Percentiles rank a stretch among this genome's conserved stretches.
Evolutionary conservation across 495 filamentous ascomycete species (phyloP).

Genomic region (Platismatia glauca): DNA sequence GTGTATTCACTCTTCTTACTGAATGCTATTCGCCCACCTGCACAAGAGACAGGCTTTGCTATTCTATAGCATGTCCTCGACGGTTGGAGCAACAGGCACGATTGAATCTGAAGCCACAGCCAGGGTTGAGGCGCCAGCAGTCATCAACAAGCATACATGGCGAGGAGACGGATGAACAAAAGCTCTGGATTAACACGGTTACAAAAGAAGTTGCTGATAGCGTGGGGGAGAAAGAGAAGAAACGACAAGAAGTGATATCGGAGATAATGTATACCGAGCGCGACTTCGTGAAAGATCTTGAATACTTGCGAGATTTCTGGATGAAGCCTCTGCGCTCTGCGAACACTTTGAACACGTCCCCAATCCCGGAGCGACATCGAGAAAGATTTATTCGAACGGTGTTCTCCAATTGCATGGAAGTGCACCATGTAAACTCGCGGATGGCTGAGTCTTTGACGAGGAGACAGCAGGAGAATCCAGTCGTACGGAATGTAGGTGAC

Average conservation of each 20-base stretch:
- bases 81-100: slow-evolving; percentile 90
- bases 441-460: slow-evolving; percentile 82
- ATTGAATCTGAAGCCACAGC: slow-evolving; percentile 83
- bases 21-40: slow-evolving; percentile 99
- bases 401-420: slow-evolving; percentile 93
- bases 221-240: slow-evolving; percentile 85
- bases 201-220: slow-evolving; percentile 88
- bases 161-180: slow-evolving; percentile 87
- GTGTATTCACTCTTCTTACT: slow-evolving; percentile 89
- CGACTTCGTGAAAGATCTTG: slow-evolving; percentile 98
- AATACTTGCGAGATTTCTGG: slow-evolving; percentile 98
- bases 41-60: slow-evolving; percentile 87
- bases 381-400: slow-evolving; percentile 90
- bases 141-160: slow-evolving; percentile 73
- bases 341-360: slow-evolving; percentile 58
- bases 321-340: slow-evolving; percentile 76
- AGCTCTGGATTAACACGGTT: slow-evolving; percentile 98
- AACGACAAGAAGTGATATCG: slow-evolving; percentile 94
- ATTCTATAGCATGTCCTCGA: slow-evolving; percentile 95
- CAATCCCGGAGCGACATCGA: slow-evolving; percentile 77
- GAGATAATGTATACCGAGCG: slow-evolving; percentile 98
- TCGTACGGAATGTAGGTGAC: slow-evolving; percentile 86
- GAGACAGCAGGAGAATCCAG: slow-evolving; percentile 78
- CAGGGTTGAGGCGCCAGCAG: slow-evolving; percentile 73
- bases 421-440: slow-evolving; percentile 78